Evolutionary conservation across 108 stramenopile genomes (phyloP), one percentile per base, ranked within the genome.

Genomic region (Nitzschia putrida): DNA sequence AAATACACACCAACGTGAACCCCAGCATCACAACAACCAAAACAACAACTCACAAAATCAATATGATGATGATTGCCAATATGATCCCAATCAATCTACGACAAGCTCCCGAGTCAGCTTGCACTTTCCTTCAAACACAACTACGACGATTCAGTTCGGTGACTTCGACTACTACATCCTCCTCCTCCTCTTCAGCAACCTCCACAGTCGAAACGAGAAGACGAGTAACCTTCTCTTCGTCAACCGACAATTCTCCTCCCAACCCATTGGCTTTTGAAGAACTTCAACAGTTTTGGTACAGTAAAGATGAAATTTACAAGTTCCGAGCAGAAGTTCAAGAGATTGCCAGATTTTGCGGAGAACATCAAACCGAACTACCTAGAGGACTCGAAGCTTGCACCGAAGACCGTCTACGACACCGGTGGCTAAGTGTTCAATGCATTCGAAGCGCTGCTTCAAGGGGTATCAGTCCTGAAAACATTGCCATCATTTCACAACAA

Each of bases 191-290:
- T 9, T 44, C 18, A 6, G 6, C 47, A 6, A 18, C n/a, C 2
- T 3, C 18, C 18, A 49, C 47, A 18, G 6, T 18, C 14, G 18
- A 49, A 49, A 18, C 47, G 14, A 49, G n/a, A 16, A 49, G 6
- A 49, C 47, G 47, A 1, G 47, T 49, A 16, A 49, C n/a, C 14
- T 49, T 49, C 47, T 2, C 47, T 18, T 18, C 14, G 2, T 16
- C 47, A 18, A 18, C 14, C 4, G 47, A 49, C 14, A 16, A 3
- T 49, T 18, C 47, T 16, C n/a, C 14, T 4, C 47, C 47, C 18
- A 66, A 67, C 38, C 71, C 80, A 29, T 40, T 59, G n/a, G 14
- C n/a, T 13, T 20, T 40, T 18, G 58, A 59, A n/a, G 58, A 59
- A 25, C 8, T 39, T 20, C 11, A 13, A 6, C 16, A 14, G 2